Conservation (phyloP, 768 basidiomycete species). For the Suillus tomentosus region DNA sequence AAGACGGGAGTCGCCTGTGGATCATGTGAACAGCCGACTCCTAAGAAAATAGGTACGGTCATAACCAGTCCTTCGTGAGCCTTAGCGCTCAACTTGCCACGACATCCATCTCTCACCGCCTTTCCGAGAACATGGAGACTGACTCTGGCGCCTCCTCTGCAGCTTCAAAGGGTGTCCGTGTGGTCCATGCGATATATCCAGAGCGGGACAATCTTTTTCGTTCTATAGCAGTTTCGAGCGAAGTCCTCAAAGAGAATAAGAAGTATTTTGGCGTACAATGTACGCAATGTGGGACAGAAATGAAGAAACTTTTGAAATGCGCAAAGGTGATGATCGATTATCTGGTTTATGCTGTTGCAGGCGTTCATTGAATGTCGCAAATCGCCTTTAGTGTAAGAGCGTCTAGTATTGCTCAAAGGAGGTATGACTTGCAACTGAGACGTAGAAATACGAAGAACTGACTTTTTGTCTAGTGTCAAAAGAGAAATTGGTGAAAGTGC, state of each 20-base stretch:
- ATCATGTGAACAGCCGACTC: neutral
- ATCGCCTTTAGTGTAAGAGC: constrained; percentile 18
- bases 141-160: neutral
- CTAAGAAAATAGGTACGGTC: neutral
- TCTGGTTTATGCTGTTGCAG: neutral
- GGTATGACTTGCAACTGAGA: neutral
- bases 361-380: neutral
- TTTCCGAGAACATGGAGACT: neutral
- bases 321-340: constrained; percentile 10
- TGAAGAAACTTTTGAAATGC: constrained; percentile 16
- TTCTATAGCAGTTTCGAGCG: neutral
- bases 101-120: neutral
- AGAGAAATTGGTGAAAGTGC: constrained; percentile 18
- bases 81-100: neutral
- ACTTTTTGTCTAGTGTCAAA: constrained; percentile 16
- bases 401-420: constrained; percentile 25
- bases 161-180: neutral
- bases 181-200: neutral
- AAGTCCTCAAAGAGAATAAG: neutral
- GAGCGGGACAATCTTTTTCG: neutral
- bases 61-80: neutral
- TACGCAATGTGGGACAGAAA: constrained; percentile 15
- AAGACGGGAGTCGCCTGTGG: neutral
- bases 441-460: neutral
- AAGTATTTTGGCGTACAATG: constrained; percentile 9